These are phyloP conservation scores for Alternaria sp. DNA, from an alignment of 2,329 filamentous ascomycete genomes.

Conservation along the genomic window DNA sequence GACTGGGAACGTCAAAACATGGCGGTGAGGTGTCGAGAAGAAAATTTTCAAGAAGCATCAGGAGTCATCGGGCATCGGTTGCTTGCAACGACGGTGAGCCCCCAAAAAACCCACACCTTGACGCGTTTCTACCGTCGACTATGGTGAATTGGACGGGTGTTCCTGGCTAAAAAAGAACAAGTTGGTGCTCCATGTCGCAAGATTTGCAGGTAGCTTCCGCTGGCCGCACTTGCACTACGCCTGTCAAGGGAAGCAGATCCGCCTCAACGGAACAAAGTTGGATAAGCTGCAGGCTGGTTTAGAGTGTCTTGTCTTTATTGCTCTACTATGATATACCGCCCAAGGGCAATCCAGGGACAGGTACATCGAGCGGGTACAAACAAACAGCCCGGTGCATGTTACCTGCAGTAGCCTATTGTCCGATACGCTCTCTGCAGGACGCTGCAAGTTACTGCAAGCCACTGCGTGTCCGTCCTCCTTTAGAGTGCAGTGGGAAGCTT, in stretches of 20 bases:
- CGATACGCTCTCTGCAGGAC: slow-evolving; percentile 29
- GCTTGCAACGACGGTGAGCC: slow-evolving; percentile 21
- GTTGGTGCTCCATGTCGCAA: slow-evolving; percentile 27
- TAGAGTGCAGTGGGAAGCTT: slow-evolving; percentile 17
- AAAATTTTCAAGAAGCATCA: slow-evolving; percentile 30
- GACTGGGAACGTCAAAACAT: slow-evolving; percentile 36
- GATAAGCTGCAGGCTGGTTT: slow-evolving; percentile 34
- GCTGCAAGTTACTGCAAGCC: slow-evolving; percentile 34
- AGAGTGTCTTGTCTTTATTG: slow-evolving; percentile 39
- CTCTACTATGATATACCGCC: slow-evolving; percentile 39
- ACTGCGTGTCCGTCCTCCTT: slow-evolving; percentile 36
- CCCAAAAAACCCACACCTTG: slow-evolving; percentile 12
- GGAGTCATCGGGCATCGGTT: slow-evolving; percentile 17
- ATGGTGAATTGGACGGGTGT: slow-evolving; percentile 19
- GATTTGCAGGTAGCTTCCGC: slow-evolving; percentile 26
- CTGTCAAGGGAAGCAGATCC: slow-evolving; percentile 22
- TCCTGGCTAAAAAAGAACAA: slow-evolving; percentile 19
- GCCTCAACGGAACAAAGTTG: slow-evolving; percentile 17
- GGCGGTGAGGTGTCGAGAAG: slow-evolving; percentile 39
- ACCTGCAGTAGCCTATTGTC: slow-evolving; percentile 45
- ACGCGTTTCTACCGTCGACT: slow-evolving; percentile 19
- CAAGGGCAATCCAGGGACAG: slow-evolving; percentile 36
- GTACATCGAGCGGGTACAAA: slow-evolving; percentile 37
- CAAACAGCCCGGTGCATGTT: slow-evolving; percentile 31
- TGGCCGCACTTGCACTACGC: slow-evolving; percentile 31